Percentiles rank a stretch among this genome's conserved stretches.
Conservation (phyloP, 345 rosid species). For the Eucalyptus camaldulensis region DNA sequence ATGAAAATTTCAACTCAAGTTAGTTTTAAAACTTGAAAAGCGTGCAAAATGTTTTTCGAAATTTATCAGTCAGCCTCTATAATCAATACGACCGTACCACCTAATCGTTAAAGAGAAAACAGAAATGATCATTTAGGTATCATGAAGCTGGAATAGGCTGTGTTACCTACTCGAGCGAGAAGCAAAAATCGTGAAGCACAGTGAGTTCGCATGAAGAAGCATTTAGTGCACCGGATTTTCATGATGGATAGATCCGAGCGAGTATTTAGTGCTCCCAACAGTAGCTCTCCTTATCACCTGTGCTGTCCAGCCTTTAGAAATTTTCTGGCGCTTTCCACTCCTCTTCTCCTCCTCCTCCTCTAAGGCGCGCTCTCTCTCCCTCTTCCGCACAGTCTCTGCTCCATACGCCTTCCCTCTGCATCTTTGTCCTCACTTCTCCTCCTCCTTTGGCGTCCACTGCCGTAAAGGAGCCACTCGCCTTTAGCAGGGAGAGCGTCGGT, state of each 20-base stretch:
- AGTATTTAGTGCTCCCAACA: background rate
- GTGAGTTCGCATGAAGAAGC: background rate
- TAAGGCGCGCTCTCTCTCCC: background rate
- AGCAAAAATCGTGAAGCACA: background rate
- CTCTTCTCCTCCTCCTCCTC: background rate
- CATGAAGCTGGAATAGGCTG: background rate
- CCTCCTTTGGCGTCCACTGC: background rate
- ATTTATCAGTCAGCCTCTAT: background rate
- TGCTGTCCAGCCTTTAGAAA: background rate
- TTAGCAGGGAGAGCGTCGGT: background rate
- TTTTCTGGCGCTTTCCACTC: background rate
- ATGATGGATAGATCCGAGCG: background rate
- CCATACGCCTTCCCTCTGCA: background rate
- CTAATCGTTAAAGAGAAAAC: background rate
- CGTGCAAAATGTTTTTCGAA: background rate
- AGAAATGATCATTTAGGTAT: background rate
- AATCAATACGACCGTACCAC: background rate
- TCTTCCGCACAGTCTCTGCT: background rate
- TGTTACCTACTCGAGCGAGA: background rate
- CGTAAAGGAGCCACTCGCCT: background rate
- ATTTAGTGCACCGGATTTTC: background rate
- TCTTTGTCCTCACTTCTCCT: background rate
- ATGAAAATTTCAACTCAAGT: background rate
- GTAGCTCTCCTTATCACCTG: background rate
- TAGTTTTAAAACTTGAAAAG: background rate